A percentile compares a stretch with the other conserved stretches of the same genome.
These are phyloP conservation scores for Candida sp. DNA, from an alignment of 1,139 yeast genomes.

Conservation along the genomic window DNA sequence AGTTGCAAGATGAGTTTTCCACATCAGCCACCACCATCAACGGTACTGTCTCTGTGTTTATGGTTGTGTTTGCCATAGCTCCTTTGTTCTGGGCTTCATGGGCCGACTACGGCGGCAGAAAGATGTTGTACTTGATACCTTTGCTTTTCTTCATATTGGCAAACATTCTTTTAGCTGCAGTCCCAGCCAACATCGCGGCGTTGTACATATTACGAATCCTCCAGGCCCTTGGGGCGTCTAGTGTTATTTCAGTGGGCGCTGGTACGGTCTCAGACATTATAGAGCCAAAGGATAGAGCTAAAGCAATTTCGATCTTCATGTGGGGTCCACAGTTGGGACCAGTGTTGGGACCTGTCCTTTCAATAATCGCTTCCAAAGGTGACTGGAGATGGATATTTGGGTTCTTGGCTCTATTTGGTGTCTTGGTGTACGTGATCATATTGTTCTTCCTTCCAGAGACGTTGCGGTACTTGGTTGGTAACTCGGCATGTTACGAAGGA, in stretches of 20 bases:
- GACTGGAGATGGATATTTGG: constrained; percentile 66
- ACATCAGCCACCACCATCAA: constrained; percentile 51
- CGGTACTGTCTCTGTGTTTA: constrained; percentile 64
- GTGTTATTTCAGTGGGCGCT: constrained; percentile 59
- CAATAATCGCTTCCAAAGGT: constrained; percentile 37
- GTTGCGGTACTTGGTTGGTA: constrained; percentile 57
- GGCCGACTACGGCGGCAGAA: constrained; percentile 65
- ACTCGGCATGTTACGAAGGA: constrained; percentile 36
- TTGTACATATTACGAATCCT: constrained; percentile 47
- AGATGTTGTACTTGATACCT: constrained; percentile 50
- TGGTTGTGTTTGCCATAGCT: constrained; percentile 58
- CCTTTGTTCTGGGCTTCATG: constrained; percentile 60
- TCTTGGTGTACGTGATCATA: constrained; percentile 39
- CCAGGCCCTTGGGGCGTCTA: constrained; percentile 61
- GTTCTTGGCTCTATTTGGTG: constrained; percentile 49
- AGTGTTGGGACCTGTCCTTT: constrained; percentile 55
- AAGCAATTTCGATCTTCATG: constrained; percentile 57
- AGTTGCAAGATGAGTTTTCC: constrained; percentile 42
- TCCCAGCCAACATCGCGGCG: constrained; percentile 51
- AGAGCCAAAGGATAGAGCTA: constrained; percentile 52
- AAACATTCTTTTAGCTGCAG: constrained; percentile 49
- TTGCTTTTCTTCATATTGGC: constrained; percentile 47
- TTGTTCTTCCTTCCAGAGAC: constrained; percentile 57
- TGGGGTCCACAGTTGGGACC: constrained; percentile 67
- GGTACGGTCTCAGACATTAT: constrained; percentile 59